phyloP scores from a whole-genome alignment of 768 basidiomycete genomes.

The Termitomyces sp. region DNA sequence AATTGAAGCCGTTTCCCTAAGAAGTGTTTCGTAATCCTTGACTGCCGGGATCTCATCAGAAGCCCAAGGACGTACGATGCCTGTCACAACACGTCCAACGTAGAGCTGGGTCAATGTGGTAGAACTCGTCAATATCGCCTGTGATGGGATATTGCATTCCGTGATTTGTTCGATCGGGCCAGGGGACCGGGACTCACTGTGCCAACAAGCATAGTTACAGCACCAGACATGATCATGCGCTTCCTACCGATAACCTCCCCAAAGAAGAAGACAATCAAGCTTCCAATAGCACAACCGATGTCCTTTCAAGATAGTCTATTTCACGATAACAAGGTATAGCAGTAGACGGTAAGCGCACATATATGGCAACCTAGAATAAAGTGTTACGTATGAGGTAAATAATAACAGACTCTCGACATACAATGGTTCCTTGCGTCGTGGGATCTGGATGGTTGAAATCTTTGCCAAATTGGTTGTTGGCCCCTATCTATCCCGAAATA shows the following conservation, averaged over 20 bases:
- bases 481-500: conserved; percentile 24
- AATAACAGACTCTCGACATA: conserved; percentile 12
- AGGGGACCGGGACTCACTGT: conserved; percentile 19
- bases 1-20: conserved; percentile 36
- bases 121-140: conserved; percentile 33
- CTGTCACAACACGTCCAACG: conserved; percentile 31
- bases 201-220: conserved; percentile 30
- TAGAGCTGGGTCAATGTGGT: conserved; percentile 32
- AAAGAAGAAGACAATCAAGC: conserved; percentile 30
- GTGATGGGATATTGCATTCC: not conserved
- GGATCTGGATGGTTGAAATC: conserved; percentile 32
- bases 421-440: conserved; percentile 32
- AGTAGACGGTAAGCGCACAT: conserved; percentile 16
- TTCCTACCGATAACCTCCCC: conserved; percentile 32
- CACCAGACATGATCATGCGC: conserved; percentile 32
- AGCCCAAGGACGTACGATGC: conserved; percentile 20
- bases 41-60: not conserved
- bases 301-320: conserved; percentile 18
- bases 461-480: conserved; percentile 33
- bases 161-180: not conserved
- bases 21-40: not conserved
- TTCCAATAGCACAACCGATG: conserved; percentile 33
- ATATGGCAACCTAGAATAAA: conserved; percentile 21
- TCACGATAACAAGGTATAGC: not conserved
- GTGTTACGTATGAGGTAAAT: not conserved